These are phyloP conservation scores for Dictyostelium intermedium DNA, from an alignment of 78 protist species.

Conservation along the genomic window DNA sequence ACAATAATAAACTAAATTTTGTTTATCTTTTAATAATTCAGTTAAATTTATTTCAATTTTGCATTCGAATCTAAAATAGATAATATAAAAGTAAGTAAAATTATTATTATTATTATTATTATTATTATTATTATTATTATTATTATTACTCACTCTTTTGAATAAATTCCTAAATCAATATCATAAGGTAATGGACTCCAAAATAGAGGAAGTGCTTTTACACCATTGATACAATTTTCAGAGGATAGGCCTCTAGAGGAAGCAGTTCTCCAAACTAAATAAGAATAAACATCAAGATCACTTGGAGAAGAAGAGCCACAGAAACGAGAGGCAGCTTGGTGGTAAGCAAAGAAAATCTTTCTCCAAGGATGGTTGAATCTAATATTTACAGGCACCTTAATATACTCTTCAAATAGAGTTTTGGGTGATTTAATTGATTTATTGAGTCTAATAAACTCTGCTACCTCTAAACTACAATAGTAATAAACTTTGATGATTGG, in stretches of 20 bases:
- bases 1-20: background rate
- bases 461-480: background rate
- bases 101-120: background rate
- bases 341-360: conserved; percentile 19
- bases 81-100: background rate
- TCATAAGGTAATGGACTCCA: background rate
- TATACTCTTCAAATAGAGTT: conserved; percentile 50
- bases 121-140: background rate
- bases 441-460: background rate
- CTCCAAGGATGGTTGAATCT: conserved; percentile 76
- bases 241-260: background rate
- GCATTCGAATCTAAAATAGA: background rate
- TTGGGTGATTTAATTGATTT: background rate
- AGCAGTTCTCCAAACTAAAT: conserved; percentile 15
- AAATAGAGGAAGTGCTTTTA: background rate
- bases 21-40: background rate
- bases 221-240: conserved; percentile 2
- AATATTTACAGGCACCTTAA: background rate
- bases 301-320: background rate
- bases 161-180: background rate
- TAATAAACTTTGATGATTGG: background rate
- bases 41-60: background rate
- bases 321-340: background rate
- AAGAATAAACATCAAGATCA: conserved; percentile 51
- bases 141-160: background rate